Base-by-base conservation (phyloP, 305 asterid genomes). In the Ajuga reptans region DNA sequence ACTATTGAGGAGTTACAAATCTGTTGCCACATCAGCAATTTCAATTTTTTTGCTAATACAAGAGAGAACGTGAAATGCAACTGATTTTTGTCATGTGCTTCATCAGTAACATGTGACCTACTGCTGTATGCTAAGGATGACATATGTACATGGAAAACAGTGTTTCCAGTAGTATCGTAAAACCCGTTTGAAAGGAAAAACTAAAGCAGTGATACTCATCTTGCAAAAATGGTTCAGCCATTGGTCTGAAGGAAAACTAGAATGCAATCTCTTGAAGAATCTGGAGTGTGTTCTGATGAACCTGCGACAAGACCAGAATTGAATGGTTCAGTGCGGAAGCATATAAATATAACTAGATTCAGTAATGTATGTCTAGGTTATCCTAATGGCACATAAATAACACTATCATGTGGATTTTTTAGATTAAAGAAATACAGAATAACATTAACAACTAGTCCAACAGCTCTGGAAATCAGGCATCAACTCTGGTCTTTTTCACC, bases 181-280 rank as follows among this genome's bases (percentile, higher is more conserved):
- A 42, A 64, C 51, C 68, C 42, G 47, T 33, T 58, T 46, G 21
- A 8, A 24, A 68, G 54, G 58, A 60, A 45, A 61, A 59, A 49
- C 31, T 62, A 33, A 36, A 68, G 21, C 45, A 37, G 53, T 10
- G 41, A 55, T 16, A 57, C 57, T 34, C 68, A 49, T 58, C 79
- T 69, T 55, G 46, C 64, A 46, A 64, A 74, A 74, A 49, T 57
- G 58, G 69, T 60, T 18, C 27, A 18, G 59, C 18, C 57, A 9
- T 33, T 45, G 4, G 58, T 12, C 71, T 11, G 27, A 54, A 58
- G 75, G 66, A 58, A 27, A 68, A 63, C 85, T 85, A 92, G 84
- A 88, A 92, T 24, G 96, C 97, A 9, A 90, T 90, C 75, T 92
- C 98, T 82, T 92, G 85, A 80, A 92, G 98, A 75, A 90, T 90